Evolutionary conservation across 2,329 filamentous ascomycete genomes (phyloP).

Genomic region (Kalmusia sp.): DNA sequence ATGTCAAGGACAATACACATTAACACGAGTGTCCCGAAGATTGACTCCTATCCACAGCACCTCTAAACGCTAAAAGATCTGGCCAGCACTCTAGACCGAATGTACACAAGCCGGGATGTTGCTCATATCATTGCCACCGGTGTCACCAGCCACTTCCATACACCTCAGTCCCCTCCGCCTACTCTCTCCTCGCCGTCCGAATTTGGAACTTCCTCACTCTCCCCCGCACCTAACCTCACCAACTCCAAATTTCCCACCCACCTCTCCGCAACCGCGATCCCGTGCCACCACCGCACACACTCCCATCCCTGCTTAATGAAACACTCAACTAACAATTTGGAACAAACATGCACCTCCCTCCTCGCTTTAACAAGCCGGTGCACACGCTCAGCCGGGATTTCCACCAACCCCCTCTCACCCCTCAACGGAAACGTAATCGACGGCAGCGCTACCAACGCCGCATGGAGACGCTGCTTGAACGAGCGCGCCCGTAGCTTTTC

Average conservation of each 20-base stretch:
- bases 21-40: too few species aligned
- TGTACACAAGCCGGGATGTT: too few species aligned
- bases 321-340: slow-evolving; percentile 24
- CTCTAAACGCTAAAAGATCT: too few species aligned
- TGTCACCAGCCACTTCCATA: too few species aligned
- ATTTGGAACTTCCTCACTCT: slow-evolving; percentile 1
- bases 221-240: neutral
- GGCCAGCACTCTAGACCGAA: too few species aligned
- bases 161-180: neutral
- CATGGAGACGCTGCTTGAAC: slow-evolving; percentile 19
- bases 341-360: slow-evolving; percentile 23
- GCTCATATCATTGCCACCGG: too few species aligned
- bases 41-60: too few species aligned
- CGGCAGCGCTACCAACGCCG: slow-evolving; percentile 17
- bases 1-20: too few species aligned
- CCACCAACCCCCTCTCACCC: neutral
- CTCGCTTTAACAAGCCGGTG: slow-evolving; percentile 14
- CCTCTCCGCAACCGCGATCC: slow-evolving; percentile 22
- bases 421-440: slow-evolving; percentile 10
- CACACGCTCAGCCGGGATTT: slow-evolving; percentile 5
- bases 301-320: slow-evolving; percentile 21
- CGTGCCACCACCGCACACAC: slow-evolving; percentile 26
- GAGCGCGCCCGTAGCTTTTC: neutral
- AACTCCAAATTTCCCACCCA: slow-evolving; percentile 17
- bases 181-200: too few species aligned